Evolutionary conservation across 2,329 filamentous ascomycete genomes (phyloP).

Genomic region (Cladosporium sphaerospermum): DNA sequence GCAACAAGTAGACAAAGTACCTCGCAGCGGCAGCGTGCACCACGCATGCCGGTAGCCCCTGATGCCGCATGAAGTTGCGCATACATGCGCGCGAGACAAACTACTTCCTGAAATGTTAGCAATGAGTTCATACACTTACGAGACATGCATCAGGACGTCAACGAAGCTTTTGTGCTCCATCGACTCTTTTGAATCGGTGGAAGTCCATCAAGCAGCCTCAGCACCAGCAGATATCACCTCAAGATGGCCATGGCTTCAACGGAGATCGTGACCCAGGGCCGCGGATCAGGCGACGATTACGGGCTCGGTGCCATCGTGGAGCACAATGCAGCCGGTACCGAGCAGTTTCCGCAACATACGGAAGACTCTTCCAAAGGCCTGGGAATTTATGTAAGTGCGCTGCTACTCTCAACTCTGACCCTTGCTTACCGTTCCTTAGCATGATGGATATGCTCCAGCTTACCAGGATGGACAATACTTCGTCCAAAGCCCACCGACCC

Average conservation of each 20-base stretch:
- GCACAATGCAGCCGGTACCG: conserved; percentile 36
- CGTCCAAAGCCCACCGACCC: conserved; percentile 37
- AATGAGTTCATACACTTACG: conserved; percentile 27
- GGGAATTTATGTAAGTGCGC: conserved; percentile 26
- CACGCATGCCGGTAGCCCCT: conserved; percentile 22
- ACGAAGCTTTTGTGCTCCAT: conserved; percentile 13
- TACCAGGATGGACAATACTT: conserved; percentile 23
- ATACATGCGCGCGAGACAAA: conserved; percentile 26
- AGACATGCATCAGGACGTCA: conserved; percentile 26
- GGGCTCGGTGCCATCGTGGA: conserved; percentile 38
- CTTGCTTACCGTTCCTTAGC: conserved; percentile 18
- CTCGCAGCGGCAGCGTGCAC: conserved; percentile 25
- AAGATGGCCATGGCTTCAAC: conserved; percentile 9
- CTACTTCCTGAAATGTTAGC: conserved; percentile 20
- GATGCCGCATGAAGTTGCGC: conserved; percentile 20
- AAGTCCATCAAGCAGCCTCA: neutral
- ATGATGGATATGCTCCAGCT: conserved; percentile 21
- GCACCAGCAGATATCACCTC: neutral
- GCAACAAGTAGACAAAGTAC: conserved; percentile 23
- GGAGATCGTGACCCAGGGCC: conserved; percentile 18
- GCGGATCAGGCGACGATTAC: conserved; percentile 21
- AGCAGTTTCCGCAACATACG: conserved; percentile 26
- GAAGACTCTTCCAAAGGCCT: conserved; percentile 28
- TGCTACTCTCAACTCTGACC: neutral
- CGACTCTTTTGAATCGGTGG: neutral